Evolutionary conservation across 2,329 filamentous ascomycete species (phyloP).

Genomic region (Seiridium cupressi): DNA sequence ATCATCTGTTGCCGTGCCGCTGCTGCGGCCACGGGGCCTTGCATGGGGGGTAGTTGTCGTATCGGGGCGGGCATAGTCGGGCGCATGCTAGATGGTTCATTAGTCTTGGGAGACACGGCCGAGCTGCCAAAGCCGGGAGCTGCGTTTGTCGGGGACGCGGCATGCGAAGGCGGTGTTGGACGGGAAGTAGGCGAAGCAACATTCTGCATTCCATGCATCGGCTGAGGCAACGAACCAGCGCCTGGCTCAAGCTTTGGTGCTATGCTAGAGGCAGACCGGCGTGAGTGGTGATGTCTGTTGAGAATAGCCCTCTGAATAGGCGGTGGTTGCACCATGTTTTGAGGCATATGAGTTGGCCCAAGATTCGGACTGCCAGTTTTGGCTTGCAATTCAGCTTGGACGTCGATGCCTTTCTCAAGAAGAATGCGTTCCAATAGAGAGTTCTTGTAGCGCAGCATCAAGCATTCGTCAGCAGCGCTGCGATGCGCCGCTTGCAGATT

Average conservation of each 20-base stretch:
- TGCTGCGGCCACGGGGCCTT: slow-evolving; percentile 30
- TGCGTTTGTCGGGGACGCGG: slow-evolving; percentile 53
- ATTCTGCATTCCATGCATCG: slow-evolving; percentile 47
- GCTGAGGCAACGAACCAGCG: slow-evolving; percentile 42
- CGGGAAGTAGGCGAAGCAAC: slow-evolving; percentile 68
- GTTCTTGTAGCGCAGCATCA: slow-evolving; percentile 99
- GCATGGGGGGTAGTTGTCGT: slow-evolving; percentile 36
- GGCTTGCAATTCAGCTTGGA: slow-evolving; percentile 89
- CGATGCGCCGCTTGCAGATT: slow-evolving; percentile 93
- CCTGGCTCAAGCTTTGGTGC: slow-evolving; percentile 70
- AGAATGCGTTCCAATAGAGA: slow-evolving; percentile 93
- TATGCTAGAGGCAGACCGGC: slow-evolving; percentile 71
- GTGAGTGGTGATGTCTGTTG: slow-evolving; percentile 70
- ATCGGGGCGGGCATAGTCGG: slow-evolving; percentile 34
- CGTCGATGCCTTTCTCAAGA: slow-evolving; percentile 96
- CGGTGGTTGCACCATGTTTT: slow-evolving; percentile 68
- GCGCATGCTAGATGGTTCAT: slow-evolving; percentile 47
- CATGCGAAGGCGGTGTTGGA: slow-evolving; percentile 79
- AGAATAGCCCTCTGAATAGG: slow-evolving; percentile 78
- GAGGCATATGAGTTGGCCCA: slow-evolving; percentile 65
- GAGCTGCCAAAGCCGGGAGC: slow-evolving; percentile 40
- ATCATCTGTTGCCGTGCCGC: slow-evolving; percentile 33
- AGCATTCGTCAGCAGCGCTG: slow-evolving; percentile 89
- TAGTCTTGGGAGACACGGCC: slow-evolving; percentile 41
- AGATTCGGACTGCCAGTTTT: slow-evolving; percentile 87